Base-by-base conservation (phyloP, 2,329 filamentous ascomycete genomes). In the Exophiala sp. region DNA sequence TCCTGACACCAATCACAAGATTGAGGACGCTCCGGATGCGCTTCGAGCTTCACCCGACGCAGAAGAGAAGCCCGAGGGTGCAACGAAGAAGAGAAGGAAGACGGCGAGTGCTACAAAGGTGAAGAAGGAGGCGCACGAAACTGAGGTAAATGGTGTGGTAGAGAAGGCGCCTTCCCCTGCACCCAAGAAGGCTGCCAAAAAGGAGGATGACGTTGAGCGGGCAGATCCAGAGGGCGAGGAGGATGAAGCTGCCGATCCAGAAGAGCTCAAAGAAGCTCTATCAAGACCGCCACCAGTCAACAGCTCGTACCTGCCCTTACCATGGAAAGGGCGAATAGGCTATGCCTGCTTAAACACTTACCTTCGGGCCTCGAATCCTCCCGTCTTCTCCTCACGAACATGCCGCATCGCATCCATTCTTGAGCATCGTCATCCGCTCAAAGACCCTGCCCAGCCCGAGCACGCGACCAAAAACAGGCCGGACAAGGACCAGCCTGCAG, bases 311-410 rank as follows among this genome's bases (percentile, higher is more conserved):
- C 76, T 96, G 16, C 92, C 92, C 20, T 70, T 96, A 18, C 92
- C 91, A 0, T 96, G 91, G 91, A 90, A 86, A 71, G 92, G 92
- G 1, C 81, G 91, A 24, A 69, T 96, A 57, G 91, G 91, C 54
- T 96, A 95, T 79, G 90, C 92, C 9, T 96, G 91, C 66, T 75
- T 97, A 12, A 95, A 95, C 67, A 97, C 92, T 0, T 96, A 96
- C 68, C 78, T 97, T 1, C 86, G 92, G 41, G 80, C 82, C 48
- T 84, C 88, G 1, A 92, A 85, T 58, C 89, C 90, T 6, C 85
- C 92, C 0, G 84, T 97, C 1, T 97, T 96, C 70, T 88, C 86
- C 61, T 96, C 92, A 0, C 83, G 92, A 51, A 96, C 92, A 0
- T 96, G 91, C 67, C 87, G 91, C 29, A 92, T 97, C 58, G 80